These are phyloP conservation scores for Xylariaceae sp. DNA, from an alignment of 2,329 filamentous ascomycete genomes.

Conservation along the genomic window DNA sequence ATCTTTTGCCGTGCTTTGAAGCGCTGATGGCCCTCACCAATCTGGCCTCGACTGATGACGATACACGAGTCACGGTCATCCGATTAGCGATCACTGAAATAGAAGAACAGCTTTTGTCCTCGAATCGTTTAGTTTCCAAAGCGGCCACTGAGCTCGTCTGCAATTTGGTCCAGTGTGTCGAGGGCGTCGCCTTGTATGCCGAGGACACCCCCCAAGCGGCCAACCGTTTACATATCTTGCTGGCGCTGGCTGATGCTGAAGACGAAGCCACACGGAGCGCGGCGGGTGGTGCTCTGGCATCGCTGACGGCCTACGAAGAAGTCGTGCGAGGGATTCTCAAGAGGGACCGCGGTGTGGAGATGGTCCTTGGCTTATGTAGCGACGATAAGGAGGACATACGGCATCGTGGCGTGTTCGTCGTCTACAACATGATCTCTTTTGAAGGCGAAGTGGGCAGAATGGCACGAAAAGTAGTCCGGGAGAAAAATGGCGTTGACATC, in stretches of 20 bases:
- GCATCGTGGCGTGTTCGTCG: conserved; percentile 69
- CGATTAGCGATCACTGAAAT: conserved; percentile 68
- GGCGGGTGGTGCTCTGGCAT: conserved; percentile 83
- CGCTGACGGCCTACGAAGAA: conserved; percentile 72
- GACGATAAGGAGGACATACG: conserved; percentile 67
- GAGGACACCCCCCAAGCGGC: conserved; percentile 63
- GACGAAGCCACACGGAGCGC: conserved; percentile 75
- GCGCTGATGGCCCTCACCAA: conserved; percentile 89
- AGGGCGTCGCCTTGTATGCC: conserved; percentile 65
- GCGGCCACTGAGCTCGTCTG: conserved; percentile 86
- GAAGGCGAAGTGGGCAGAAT: conserved; percentile 61
- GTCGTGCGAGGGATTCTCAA: conserved; percentile 68
- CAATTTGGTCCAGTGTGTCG: conserved; percentile 72
- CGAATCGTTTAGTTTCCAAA: conserved; percentile 71
- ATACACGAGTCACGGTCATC: conserved; percentile 64
- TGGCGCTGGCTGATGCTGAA: conserved; percentile 83
- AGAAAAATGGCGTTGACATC: conserved; percentile 60
- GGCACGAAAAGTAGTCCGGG: conserved; percentile 57
- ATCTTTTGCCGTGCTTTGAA: conserved; percentile 87
- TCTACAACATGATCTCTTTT: conserved; percentile 67
- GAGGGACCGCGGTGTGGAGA: conserved; percentile 65
- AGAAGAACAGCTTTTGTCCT: conserved; percentile 77
- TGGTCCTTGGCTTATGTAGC: conserved; percentile 74
- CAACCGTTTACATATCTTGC: conserved; percentile 73
- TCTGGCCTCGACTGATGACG: conserved; percentile 73